Base-by-base conservation (phyloP, 495 filamentous ascomycete species). In the Platismatia glauca region DNA sequence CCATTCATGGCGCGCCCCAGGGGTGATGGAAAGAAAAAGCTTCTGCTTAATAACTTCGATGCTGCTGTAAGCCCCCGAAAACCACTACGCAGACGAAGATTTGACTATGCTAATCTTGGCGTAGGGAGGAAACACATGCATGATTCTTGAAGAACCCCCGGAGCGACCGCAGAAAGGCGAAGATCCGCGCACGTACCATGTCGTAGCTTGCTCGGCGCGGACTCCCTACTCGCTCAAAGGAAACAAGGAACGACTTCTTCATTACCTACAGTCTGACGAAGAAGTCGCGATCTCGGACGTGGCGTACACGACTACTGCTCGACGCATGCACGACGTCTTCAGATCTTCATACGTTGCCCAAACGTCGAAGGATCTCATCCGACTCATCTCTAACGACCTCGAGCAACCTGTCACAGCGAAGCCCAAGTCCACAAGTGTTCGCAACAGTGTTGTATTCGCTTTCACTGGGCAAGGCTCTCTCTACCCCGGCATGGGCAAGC, bases 231-330 rank as follows among this genome's bases (percentile, higher is more conserved):
- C 50, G 50, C 50, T 34, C 29, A 33, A 33, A 33, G 29, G 18
- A 1, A 53, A 53, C 29, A 53, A 33, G 15, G 50, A 53, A 9
- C 29, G 29, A 33, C 15, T 53, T 20, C 29, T 53, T 5, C 27
- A 18, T 0, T 53, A 33, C 50, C 15, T 53, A 15, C 29, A 33
- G 13, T 33, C 27, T n/a, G 16, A 20, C 16, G 29, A 53, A 33
- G 29, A n/a, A 5, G 7, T 13, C 12, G 38, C 22, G 13, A 24
- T 63, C 34, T 46, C 53, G 11, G 74, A 81, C 57, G 72, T 92
- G 0, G 81, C 88, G 4, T 92, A 90, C 71, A 87, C 87, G 4
- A 86, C 84, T 5, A 89, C 85, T 6, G 89, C 87, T 48, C 82
- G 89, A 31, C 82, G 83, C n/a, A 81, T 82, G 6, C 88, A 90